A percentile compares a stretch with the other conserved stretches of the same genome.
Conservation (phyloP, 2,329 filamentous ascomycete genomes). For the Cyphellophora europaea region DNA sequence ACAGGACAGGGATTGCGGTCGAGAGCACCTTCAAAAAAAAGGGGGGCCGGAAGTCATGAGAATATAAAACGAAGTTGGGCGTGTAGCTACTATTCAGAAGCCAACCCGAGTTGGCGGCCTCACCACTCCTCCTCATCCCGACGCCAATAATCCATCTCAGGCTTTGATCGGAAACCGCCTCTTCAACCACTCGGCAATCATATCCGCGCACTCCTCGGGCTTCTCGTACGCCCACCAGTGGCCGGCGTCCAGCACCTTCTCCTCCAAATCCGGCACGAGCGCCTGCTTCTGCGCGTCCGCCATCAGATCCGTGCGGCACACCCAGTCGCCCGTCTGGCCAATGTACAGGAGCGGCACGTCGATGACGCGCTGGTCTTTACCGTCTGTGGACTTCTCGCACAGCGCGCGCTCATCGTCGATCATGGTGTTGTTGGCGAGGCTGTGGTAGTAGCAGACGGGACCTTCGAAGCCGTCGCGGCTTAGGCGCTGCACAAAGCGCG, state of each 20-base stretch:
- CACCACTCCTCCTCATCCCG: no score
- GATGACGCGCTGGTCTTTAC: constrained; percentile 2
- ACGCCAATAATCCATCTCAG: no score
- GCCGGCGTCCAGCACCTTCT: constrained; percentile 7
- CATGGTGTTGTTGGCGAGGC: constrained; percentile 4
- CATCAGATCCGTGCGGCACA: constrained; percentile 7
- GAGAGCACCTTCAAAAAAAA: no score
- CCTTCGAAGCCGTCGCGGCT: constrained; percentile 5
- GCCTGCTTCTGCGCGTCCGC: constrained; percentile 2
- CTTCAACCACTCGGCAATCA: constrained; percentile 6
- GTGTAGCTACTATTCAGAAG: no score
- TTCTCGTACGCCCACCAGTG: constrained; percentile 8
- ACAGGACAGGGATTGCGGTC: no score
- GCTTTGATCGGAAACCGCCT: constrained; percentile 3
- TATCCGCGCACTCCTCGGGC: constrained; percentile 2
- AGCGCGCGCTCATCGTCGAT: constrained; percentile 2
- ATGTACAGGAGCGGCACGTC: constrained; percentile 6
- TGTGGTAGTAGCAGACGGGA: constrained; percentile 4
- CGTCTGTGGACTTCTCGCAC: constrained; percentile 1
- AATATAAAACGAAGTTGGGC: no score
- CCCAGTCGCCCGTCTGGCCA: constrained; percentile 8
- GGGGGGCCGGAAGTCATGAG: no score
- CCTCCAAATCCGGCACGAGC: constrained; percentile 3
- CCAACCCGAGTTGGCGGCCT: no score
- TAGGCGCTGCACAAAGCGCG: constrained; percentile 2